A percentile compares a stretch with the other conserved stretches of the same genome.
Conservation (phyloP, 768 basidiomycete genomes). For the Serendipita sp. region DNA sequence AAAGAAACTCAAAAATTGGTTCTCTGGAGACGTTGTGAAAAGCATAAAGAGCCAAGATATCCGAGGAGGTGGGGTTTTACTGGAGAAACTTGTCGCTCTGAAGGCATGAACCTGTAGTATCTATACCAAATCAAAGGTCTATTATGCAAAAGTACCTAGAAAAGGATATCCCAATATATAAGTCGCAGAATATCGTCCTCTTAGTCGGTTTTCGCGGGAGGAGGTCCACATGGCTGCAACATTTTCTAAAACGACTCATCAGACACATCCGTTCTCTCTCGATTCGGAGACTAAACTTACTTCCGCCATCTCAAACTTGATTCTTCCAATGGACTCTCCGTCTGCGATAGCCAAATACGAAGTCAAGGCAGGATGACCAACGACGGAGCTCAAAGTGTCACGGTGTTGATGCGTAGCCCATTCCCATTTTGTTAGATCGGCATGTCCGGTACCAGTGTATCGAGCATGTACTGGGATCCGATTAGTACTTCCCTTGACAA, state of each 20-base stretch:
- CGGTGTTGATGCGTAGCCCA: conserved; percentile 97
- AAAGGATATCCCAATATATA: neutral
- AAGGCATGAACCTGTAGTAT: neutral
- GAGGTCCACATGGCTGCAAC: conserved; percentile 89
- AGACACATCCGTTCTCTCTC: neutral
- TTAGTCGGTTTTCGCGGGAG: conserved; percentile 68
- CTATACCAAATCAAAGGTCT: neutral
- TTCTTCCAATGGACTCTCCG: conserved; percentile 75
- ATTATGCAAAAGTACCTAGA: neutral
- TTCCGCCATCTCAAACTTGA: conserved; percentile 92
- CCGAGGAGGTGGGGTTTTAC: conserved; percentile 56
- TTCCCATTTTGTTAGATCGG: conserved; percentile 95
- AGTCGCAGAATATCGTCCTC: neutral
- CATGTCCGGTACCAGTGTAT: conserved; percentile 94
- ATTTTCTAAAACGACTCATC: conserved; percentile 41
- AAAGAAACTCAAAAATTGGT: conserved; percentile 39
- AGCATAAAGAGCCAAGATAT: conserved; percentile 35
- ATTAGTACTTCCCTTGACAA: conserved; percentile 8
- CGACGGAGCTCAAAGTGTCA: conserved; percentile 83
- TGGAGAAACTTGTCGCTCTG: conserved; percentile 27
- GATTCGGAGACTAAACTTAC: conserved; percentile 25
- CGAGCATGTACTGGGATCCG: conserved; percentile 65
- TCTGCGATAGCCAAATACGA: conserved; percentile 88
- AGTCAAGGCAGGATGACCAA: conserved; percentile 72
- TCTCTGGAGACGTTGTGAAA: conserved; percentile 30